A percentile compares a stretch with the other conserved stretches of the same genome.
Conservation (phyloP, 1,284 basidiomycete species). For the Amylostereum chailletii region DNA sequence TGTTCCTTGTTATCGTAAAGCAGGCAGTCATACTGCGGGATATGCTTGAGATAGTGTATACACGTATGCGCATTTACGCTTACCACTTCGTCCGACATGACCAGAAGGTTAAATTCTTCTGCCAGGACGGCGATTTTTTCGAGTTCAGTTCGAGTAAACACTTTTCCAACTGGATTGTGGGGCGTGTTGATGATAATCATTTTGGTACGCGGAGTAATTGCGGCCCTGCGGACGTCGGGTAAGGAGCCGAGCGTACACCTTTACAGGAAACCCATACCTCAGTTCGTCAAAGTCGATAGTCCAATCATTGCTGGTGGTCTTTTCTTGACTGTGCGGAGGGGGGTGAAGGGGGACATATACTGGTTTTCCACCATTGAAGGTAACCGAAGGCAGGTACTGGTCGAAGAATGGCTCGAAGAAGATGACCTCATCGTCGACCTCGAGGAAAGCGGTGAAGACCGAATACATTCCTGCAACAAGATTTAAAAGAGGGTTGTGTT, state of each 20-base stretch:
- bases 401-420: slow-evolving; percentile 99
- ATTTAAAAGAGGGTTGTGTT: slow-evolving; percentile 1
- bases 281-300: slow-evolving; percentile 82
- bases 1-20: slow-evolving; percentile 87
- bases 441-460: slow-evolving; percentile 81
- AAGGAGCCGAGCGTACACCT: not conserved
- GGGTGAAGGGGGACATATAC: slow-evolving; percentile 95
- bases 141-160: slow-evolving; percentile 81
- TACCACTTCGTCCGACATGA: slow-evolving; percentile 96
- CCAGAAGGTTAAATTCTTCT: slow-evolving; percentile 87
- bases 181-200: slow-evolving; percentile 94
- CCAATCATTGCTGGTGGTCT: slow-evolving; percentile 76
- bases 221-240: slow-evolving; percentile 36
- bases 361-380: slow-evolving; percentile 88
- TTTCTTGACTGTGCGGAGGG: slow-evolving; percentile 39
- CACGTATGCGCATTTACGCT: slow-evolving; percentile 18
- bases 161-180: slow-evolving; percentile 94
- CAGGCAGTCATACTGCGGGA: slow-evolving; percentile 81
- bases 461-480: slow-evolving; percentile 72
- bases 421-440: slow-evolving; percentile 93
- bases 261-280: slow-evolving; percentile 36
- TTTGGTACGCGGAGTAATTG: slow-evolving; percentile 83
- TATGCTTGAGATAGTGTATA: not conserved
- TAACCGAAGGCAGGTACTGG: slow-evolving; percentile 89
- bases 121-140: slow-evolving; percentile 80